Evolutionary conservation across 768 basidiomycete species (phyloP).

Genomic region (Suillus lakei): DNA sequence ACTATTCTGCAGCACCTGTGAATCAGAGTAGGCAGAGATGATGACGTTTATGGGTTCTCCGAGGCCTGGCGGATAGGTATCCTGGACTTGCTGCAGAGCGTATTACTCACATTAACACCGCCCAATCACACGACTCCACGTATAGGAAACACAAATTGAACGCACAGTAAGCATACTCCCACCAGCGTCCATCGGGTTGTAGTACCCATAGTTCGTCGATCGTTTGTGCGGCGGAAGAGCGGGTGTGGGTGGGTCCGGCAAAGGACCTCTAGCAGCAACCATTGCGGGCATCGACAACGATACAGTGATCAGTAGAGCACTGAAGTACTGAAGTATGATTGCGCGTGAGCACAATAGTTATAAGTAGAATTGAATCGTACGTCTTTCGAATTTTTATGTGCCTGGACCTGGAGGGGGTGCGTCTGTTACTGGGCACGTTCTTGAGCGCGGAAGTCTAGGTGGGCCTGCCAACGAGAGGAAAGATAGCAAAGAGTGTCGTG

Average conservation of each 20-base stretch:
- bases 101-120: conserved; percentile 4
- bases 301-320: conserved; percentile 12
- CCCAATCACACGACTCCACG: not conserved
- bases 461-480: conserved; percentile 3
- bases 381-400: not conserved
- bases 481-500: not conserved
- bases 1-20: conserved; percentile 64
- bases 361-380: not conserved
- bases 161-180: conserved; percentile 78
- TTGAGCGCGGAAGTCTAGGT: not conserved
- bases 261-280: conserved; percentile 13
- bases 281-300: conserved; percentile 16
- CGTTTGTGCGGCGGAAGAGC: conserved; percentile 22
- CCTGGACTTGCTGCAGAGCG: conserved; percentile 48
- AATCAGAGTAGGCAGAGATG: conserved; percentile 76
- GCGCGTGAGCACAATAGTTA: not conserved
- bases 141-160: conserved; percentile 18
- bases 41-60: conserved; percentile 90
- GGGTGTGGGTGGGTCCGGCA: not conserved
- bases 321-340: conserved; percentile 4
- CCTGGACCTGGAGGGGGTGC: not conserved
- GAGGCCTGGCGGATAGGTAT: conserved; percentile 70
- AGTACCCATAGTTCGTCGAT: conserved; percentile 53
- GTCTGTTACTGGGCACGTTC: not conserved
- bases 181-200: conserved; percentile 56